Percentiles rank a stretch among this genome's conserved stretches.
These are phyloP conservation scores for Cercospora sesami DNA, from an alignment of 2,329 filamentous ascomycete genomes.

Conservation along the genomic window DNA sequence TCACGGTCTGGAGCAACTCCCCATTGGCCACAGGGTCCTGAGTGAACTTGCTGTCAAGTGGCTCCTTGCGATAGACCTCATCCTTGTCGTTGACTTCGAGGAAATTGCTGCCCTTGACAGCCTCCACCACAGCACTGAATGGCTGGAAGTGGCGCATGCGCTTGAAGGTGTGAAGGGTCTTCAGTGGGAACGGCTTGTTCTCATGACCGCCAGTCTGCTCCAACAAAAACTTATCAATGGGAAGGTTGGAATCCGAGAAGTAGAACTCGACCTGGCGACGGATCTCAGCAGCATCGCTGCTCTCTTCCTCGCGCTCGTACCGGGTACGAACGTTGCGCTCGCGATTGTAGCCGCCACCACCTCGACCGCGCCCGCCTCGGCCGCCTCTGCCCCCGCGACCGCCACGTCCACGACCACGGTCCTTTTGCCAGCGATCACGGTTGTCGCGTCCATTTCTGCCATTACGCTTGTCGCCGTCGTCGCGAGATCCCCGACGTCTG, in stretches of 20 bases:
- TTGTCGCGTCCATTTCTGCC: conserved; percentile 22
- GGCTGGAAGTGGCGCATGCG: conserved; percentile 95
- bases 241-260: conserved; percentile 88
- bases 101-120: conserved; percentile 73
- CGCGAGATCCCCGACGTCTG: conserved; percentile 9
- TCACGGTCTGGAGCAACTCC: conserved; percentile 61
- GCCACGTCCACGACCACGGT: conserved; percentile 19
- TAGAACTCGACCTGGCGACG: conserved; percentile 95
- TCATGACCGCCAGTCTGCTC: conserved; percentile 71
- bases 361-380: conserved; percentile 13
- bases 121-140: conserved; percentile 77
- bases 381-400: conserved; percentile 22
- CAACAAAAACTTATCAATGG: conserved; percentile 84
- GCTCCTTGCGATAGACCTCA: conserved; percentile 72
- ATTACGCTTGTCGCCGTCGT: conserved; percentile 25
- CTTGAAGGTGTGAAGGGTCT: conserved; percentile 80
- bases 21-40: conserved; percentile 55
- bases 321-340: conserved; percentile 30
- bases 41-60: conserved; percentile 57
- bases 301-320: conserved; percentile 59
- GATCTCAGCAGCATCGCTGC: conserved; percentile 76
- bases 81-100: conserved; percentile 73
- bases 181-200: conserved; percentile 79
- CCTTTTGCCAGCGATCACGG: conserved; percentile 20
- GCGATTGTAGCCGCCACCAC: conserved; percentile 22